phyloP scores from a whole-genome alignment of 768 basidiomycete species.

The Sarcodon sp. region DNA sequence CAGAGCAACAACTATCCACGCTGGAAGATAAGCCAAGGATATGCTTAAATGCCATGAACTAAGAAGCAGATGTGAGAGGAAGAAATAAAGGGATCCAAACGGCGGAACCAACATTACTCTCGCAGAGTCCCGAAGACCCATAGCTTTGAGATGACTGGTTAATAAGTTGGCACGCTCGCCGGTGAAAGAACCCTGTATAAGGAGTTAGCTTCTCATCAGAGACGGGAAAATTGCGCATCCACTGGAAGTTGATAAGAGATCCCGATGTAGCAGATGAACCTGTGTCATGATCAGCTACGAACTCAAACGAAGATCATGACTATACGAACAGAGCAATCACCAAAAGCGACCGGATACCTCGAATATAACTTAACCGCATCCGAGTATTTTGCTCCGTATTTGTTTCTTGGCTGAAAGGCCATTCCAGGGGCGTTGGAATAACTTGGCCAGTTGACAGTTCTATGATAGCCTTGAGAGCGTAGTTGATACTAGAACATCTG shows the following conservation, averaged over 20 bases:
- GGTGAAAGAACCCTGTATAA: constrained; percentile 36
- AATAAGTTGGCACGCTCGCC: constrained; percentile 52
- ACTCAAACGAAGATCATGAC: not conserved
- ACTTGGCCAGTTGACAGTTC: constrained; percentile 46
- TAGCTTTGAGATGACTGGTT: constrained; percentile 65
- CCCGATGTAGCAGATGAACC: constrained; percentile 60
- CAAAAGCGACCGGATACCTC: constrained; percentile 47
- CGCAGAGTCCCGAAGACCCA: constrained; percentile 66
- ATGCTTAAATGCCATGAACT: constrained; percentile 57
- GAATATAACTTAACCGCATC: constrained; percentile 49
- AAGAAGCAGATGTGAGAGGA: not conserved
- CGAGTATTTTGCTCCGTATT: constrained; percentile 45
- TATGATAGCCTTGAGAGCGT: constrained; percentile 47
- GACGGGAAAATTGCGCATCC: too few species aligned
- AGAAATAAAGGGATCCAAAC: not conserved
- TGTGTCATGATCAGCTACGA: constrained; percentile 11
- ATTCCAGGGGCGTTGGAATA: constrained; percentile 49
- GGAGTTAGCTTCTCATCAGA: too few species aligned
- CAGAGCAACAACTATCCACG: constrained; percentile 57
- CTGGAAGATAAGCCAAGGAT: constrained; percentile 58
- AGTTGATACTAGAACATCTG: not conserved
- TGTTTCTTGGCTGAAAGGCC: constrained; percentile 60
- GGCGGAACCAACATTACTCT: constrained; percentile 36
- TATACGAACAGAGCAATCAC: constrained; percentile 50
- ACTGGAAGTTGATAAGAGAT: constrained; percentile 63